These are phyloP conservation scores for Pseudocohnilembus persalinus DNA, from an alignment of 169 alveolate species.

Conservation along the genomic window DNA sequence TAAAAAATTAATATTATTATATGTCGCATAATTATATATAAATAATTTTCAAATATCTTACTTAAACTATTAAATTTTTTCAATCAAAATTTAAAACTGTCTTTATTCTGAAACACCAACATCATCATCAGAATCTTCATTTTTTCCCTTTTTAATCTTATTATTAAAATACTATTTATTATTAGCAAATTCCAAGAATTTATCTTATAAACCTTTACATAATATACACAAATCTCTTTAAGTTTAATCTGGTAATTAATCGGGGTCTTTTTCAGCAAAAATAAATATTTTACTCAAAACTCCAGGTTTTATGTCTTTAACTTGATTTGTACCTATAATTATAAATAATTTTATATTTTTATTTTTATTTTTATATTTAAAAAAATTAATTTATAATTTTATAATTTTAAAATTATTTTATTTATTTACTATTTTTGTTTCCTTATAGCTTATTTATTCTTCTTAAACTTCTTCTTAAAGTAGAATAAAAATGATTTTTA, in stretches of 20 bases:
- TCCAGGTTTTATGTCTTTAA: constrained; percentile 38
- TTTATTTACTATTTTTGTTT: neutral
- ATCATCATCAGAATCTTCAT: neutral
- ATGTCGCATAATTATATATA: neutral
- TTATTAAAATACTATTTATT: constrained; percentile 7
- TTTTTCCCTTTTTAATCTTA: constrained; percentile 8
- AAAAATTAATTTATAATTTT: too few relatives aligned
- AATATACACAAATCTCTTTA: constrained; percentile 24
- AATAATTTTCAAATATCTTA: neutral
- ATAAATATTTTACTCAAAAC: constrained; percentile 27
- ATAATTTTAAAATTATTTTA: too few relatives aligned
- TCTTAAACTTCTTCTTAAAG: constrained; percentile 45
- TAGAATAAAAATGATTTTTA: constrained; percentile 81
- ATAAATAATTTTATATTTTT: too few relatives aligned
- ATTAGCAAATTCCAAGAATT: constrained; percentile 29
- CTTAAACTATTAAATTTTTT: constrained; percentile 32
- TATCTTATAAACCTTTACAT: constrained; percentile 34
- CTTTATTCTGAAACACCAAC: neutral
- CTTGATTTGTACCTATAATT: constrained; percentile 28
- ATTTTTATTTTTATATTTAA: too few relatives aligned
- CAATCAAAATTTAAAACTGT: constrained; percentile 22
- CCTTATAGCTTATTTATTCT: neutral
- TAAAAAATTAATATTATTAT: too few relatives aligned
- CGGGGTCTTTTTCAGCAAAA: constrained; percentile 28
- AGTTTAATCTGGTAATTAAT: constrained; percentile 21